A percentile compares a stretch with the other conserved stretches of the same genome.
Evolutionary conservation across 768 basidiomycete species (phyloP).

Genomic region (Pleurotus pulmonarius): DNA sequence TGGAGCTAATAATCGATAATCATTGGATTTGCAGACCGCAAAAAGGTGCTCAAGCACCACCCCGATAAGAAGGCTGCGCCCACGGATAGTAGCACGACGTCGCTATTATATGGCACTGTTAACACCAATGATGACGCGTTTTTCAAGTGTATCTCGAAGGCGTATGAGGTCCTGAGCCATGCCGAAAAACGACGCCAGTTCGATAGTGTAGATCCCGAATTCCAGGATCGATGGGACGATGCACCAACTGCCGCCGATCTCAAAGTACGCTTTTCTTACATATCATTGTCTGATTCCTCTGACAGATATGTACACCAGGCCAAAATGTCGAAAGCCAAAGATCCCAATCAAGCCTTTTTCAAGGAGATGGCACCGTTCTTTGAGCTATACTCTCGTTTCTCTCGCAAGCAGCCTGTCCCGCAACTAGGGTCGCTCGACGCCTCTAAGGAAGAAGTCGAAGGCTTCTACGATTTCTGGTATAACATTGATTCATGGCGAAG

Average conservation of each 20-base stretch:
- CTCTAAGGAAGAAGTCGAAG: conserved; percentile 79
- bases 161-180: conserved; percentile 89
- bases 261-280: conserved; percentile 32
- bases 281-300: not conserved
- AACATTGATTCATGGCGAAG: conserved; percentile 98
- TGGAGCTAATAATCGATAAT: not conserved
- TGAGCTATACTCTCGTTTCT: conserved; percentile 91
- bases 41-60: conserved; percentile 98
- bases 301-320: conserved; percentile 29
- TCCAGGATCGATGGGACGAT: conserved; percentile 72
- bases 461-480: conserved; percentile 99
- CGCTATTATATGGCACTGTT: conserved; percentile 10
- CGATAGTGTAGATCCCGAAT: conserved; percentile 89
- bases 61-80: conserved; percentile 85
- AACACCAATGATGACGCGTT: conserved; percentile 96
- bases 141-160: conserved; percentile 99
- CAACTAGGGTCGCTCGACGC: conserved; percentile 67
- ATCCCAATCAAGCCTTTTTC: conserved; percentile 51
- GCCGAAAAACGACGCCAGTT: conserved; percentile 89
- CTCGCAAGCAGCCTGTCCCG: conserved; percentile 79
- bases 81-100: conserved; percentile 19
- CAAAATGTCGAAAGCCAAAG: conserved; percentile 38
- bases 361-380: conserved; percentile 76
- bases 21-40: conserved; percentile 64
- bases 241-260: conserved; percentile 63